phyloP scores from a whole-genome alignment of 1,139 yeast genomes.

The Magnusiomyces sp. region DNA sequence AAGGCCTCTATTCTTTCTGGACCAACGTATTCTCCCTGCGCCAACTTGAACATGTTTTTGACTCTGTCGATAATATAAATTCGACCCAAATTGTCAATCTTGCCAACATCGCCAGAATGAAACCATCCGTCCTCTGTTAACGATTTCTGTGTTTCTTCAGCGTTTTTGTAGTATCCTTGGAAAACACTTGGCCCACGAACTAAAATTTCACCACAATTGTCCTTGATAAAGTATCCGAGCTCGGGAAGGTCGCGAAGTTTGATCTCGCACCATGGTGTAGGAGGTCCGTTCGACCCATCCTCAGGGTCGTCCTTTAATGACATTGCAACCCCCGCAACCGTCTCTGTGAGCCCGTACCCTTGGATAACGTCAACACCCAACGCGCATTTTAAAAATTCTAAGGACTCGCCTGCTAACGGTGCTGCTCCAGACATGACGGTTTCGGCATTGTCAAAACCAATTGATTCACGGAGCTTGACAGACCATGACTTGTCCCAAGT shows the following conservation, averaged over 20 bases:
- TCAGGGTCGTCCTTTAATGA: constrained; percentile 40
- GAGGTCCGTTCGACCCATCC: constrained; percentile 55
- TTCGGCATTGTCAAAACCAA: constrained; percentile 48
- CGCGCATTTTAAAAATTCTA: constrained; percentile 51
- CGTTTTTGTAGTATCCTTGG: constrained; percentile 49
- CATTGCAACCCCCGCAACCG: constrained; percentile 54
- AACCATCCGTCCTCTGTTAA: constrained; percentile 66
- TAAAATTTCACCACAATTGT: constrained; percentile 49
- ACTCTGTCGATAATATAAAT: constrained; percentile 62
- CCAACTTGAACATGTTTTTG: constrained; percentile 68
- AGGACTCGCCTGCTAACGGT: constrained; percentile 54
- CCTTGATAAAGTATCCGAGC: constrained; percentile 51
- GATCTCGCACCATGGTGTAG: constrained; percentile 45
- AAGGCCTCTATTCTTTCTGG: constrained; percentile 68
- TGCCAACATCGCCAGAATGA: constrained; percentile 67
- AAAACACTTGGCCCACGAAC: constrained; percentile 63
- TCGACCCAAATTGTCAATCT: constrained; percentile 45
- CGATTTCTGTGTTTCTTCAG: constrained; percentile 43
- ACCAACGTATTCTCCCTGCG: constrained; percentile 75
- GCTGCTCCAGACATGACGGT: constrained; percentile 58
- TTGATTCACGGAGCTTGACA: constrained; percentile 42
- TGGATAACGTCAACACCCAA: constrained; percentile 52
- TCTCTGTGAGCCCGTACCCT: constrained; percentile 73
- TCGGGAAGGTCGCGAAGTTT: constrained; percentile 57
- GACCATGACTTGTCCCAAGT: constrained; percentile 44